Evolutionary conservation across 495 filamentous ascomycete species (phyloP), one percentile per base, ranked within the genome.

Genomic region (Penicillium taxi): DNA sequence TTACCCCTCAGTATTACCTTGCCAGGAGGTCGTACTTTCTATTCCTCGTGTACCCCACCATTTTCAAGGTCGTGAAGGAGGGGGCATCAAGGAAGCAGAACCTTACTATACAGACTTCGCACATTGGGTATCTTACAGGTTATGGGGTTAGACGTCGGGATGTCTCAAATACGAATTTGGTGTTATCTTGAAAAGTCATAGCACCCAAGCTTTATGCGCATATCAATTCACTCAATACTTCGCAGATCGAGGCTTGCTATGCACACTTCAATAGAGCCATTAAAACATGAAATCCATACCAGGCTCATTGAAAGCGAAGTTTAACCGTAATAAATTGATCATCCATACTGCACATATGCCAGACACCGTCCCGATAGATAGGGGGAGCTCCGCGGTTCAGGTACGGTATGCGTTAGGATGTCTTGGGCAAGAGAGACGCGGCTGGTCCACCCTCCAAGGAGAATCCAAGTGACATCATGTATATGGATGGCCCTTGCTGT

Each of bases 391-490:
- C 19, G 30, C 11, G 11, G 17, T 12, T 25, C 14, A 31, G 34
- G 41, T 35, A 44, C 17, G 12, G 27, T 24, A 34, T 30, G 30
- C 15, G 17, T 29, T 30, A 39, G n/a, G 20, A 30, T 29, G 34
- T 39, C 42, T 39, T 42, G 34, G 33, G 12, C 6, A 28, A 28
- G 5, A 14, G 40, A 14, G 37, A 26, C 22, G 32, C 11, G 27
- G 37, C 27, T 39, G 4, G 36, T 18, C 36, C 27, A 24, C 20
- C 24, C 17, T 23, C 9, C 31, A 22, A 13, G 46, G 37, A 18
- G 37, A 45, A 45, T 42, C 27, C 6, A 28, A 7, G 20, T 50
- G 41, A 46, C 39, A 50, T 50, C 47, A 50, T 50, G 32, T 17
- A 25, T 24, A 31, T 23, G 4, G 28, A 30, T 5, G n/a, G 11